Percentiles rank a stretch among this genome's conserved stretches.
Conservation (phyloP, 2,329 filamentous ascomycete species). For the Hypomyces perniciosus region DNA sequence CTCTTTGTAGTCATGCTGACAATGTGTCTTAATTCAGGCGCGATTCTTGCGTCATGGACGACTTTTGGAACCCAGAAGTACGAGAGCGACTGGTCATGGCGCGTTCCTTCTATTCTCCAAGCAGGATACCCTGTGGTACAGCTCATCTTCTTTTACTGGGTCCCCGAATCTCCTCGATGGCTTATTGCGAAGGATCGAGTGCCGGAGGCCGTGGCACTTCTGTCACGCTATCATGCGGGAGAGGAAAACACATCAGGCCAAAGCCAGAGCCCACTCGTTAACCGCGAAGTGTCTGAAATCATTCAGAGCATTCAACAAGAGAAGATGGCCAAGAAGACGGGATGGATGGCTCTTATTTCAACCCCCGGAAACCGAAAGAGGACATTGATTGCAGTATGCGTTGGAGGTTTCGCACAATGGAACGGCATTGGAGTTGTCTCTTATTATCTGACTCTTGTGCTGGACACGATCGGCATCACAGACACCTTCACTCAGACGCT, state of each 20-base stretch:
- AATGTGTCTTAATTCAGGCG: not conserved
- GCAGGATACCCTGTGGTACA: slow-evolving; percentile 56
- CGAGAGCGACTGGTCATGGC: slow-evolving; percentile 58
- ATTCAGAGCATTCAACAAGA: slow-evolving; percentile 27
- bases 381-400: slow-evolving; percentile 16
- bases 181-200: slow-evolving; percentile 26
- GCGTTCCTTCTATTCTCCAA: slow-evolving; percentile 60
- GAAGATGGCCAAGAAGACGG: slow-evolving; percentile 27
- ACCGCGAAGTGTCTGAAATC: slow-evolving; percentile 35
- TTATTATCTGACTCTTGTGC: slow-evolving; percentile 34
- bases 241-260: slow-evolving; percentile 17
- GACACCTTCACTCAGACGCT: slow-evolving; percentile 32
- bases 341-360: slow-evolving; percentile 16
- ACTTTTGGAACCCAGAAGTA: slow-evolving; percentile 15
- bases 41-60: slow-evolving; percentile 7
- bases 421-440: slow-evolving; percentile 27
- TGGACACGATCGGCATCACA: slow-evolving; percentile 34
- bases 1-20: too few species aligned
- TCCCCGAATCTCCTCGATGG: slow-evolving; percentile 29
- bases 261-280: slow-evolving; percentile 29
- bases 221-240: slow-evolving; percentile 36
- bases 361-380: slow-evolving; percentile 33
- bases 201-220: slow-evolving; percentile 29
- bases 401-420: slow-evolving; percentile 26
- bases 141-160: slow-evolving; percentile 51